phyloP scores from a whole-genome alignment of 1,284 basidiomycete species.

The Ceratobasidium sp. region DNA sequence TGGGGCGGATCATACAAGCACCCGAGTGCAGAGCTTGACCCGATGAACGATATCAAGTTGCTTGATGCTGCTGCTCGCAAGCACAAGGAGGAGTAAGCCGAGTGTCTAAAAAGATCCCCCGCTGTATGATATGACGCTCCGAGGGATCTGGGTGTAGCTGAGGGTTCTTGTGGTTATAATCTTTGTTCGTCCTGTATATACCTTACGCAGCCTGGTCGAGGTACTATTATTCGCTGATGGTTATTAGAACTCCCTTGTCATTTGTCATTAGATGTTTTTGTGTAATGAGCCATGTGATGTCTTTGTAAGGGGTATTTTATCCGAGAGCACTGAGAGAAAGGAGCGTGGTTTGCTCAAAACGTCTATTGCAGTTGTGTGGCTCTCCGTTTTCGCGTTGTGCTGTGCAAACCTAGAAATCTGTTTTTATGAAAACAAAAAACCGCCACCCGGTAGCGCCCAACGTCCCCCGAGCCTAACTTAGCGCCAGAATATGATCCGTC shows the following conservation, averaged over 20 bases:
- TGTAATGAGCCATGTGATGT: too few species aligned
- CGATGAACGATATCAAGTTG: conserved; percentile 73
- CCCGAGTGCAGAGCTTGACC: conserved; percentile 85
- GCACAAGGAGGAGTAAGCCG: conserved; percentile 14
- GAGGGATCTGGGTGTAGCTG: background rate
- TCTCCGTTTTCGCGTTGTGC: too few species aligned
- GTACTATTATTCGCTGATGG: background rate
- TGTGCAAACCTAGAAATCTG: too few species aligned
- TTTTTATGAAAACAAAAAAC: too few species aligned
- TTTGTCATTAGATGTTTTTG: conserved; percentile 11
- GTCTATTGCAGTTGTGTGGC: too few species aligned
- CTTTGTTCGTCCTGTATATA: conserved; percentile 20
- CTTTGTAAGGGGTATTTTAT: too few species aligned
- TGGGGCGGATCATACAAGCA: conserved; percentile 87
- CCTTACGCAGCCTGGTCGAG: background rate
- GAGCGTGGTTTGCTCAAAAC: too few species aligned
- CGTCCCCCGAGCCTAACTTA: too few species aligned
- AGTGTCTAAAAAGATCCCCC: background rate
- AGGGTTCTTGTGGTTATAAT: too few species aligned
- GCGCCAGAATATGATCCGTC: too few species aligned
- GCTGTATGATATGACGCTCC: background rate
- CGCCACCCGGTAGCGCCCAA: too few species aligned
- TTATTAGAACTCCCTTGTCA: conserved; percentile 2
- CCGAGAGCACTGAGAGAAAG: too few species aligned
- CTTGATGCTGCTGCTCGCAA: conserved; percentile 35